These are phyloP conservation scores for Arachis stenosperma DNA, from an alignment of 306 rosid species.

Conservation along the genomic window DNA sequence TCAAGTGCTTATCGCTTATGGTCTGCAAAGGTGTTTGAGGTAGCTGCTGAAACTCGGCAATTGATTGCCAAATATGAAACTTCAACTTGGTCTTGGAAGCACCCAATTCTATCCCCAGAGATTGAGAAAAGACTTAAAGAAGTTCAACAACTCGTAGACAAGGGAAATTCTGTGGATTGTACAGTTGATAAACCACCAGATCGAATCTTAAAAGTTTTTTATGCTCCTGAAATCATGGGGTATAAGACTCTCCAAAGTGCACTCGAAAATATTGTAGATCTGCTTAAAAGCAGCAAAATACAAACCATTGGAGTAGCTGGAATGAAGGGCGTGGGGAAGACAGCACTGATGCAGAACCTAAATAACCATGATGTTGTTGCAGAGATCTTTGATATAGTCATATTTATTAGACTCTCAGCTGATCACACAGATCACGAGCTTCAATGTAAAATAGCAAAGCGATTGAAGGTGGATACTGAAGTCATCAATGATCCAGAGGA, in stretches of 20 bases:
- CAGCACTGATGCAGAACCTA: conserved; percentile 31
- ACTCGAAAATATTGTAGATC: conserved; percentile 5
- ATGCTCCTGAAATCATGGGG: conserved; percentile 33
- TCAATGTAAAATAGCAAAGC: conserved; percentile 31
- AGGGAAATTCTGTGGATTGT: conserved; percentile 21
- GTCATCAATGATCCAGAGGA: background rate
- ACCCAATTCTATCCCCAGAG: background rate
- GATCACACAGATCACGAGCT: background rate
- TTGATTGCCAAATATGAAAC: conserved; percentile 9
- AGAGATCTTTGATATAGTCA: conserved; percentile 36
- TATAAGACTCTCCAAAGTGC: conserved; percentile 35
- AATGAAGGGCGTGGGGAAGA: conserved; percentile 41
- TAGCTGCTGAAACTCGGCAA: background rate
- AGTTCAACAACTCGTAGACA: conserved; percentile 2
- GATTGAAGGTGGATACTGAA: conserved; percentile 30
- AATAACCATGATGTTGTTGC: conserved; percentile 34
- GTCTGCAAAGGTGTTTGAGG: conserved; percentile 24
- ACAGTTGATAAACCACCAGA: conserved; percentile 34
- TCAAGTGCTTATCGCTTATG: conserved; percentile 32
- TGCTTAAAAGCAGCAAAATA: background rate
- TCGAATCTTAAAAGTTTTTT: conserved; percentile 21
- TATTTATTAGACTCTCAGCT: conserved; percentile 11
- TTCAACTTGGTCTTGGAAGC: background rate
- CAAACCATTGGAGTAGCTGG: conserved; percentile 36
- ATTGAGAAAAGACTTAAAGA: background rate